Conservation (phyloP, 163 green algal species). For the Scenedesmus sp. region DNA sequence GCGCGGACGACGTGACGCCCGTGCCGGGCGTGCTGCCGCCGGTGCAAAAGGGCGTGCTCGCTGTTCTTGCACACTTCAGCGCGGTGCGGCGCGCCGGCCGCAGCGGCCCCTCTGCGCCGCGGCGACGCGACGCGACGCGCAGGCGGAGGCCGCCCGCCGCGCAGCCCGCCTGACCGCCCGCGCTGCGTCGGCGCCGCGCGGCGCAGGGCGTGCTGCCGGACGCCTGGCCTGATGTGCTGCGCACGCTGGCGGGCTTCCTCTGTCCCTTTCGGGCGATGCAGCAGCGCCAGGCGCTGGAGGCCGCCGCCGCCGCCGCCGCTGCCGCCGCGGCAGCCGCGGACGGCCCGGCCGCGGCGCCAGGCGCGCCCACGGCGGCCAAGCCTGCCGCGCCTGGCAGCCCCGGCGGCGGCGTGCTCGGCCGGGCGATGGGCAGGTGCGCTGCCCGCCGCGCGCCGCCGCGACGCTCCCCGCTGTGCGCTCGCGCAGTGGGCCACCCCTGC, state of each 20-base stretch:
- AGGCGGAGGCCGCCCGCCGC: no score
- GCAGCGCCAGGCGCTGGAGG: conserved; percentile 26
- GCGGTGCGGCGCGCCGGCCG: conserved; percentile 8
- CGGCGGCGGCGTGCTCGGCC: neutral
- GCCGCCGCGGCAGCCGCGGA: no score
- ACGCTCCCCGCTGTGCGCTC: no score
- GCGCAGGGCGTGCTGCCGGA: conserved; percentile 43
- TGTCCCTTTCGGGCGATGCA: conserved; percentile 51
- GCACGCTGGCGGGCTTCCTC: conserved; percentile 54
- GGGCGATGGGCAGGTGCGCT: neutral
- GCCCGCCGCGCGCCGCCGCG: no score
- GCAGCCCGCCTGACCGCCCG: no score
- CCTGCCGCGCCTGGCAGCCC: neutral
- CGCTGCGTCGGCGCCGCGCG: neutral
- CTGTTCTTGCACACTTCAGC: conserved; percentile 49
- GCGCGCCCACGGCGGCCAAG: no score
- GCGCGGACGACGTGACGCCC: conserved; percentile 67
- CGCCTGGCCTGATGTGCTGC: conserved; percentile 56
- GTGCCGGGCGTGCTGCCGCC: conserved; percentile 68
- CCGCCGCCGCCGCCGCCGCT: neutral
- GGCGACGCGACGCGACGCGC: no score
- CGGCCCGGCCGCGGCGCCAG: no score
- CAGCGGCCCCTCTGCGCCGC: no score
- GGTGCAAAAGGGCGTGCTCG: conserved; percentile 76
- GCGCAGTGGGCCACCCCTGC: no score